These are phyloP conservation scores for Cladochytrium tenue DNA, from an alignment of 371 early-diverging fungal species.

Conservation along the genomic window DNA sequence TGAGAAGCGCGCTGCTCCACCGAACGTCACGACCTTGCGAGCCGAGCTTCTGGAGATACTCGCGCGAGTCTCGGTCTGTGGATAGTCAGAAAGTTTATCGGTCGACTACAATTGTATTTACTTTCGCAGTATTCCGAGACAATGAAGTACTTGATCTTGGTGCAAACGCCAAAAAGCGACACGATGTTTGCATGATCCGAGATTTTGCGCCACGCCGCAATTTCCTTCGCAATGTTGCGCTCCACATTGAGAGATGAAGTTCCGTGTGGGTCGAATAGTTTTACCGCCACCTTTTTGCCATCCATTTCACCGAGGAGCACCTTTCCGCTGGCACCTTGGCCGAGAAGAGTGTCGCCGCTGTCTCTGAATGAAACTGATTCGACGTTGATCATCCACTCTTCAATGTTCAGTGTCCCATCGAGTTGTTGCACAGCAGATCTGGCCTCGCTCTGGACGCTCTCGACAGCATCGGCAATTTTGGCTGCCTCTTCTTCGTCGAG, in stretches of 20 bases:
- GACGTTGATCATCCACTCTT: neutral
- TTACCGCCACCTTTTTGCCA: neutral
- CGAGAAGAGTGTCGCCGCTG: neutral
- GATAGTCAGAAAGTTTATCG: neutral
- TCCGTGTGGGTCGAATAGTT: neutral
- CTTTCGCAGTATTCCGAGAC: slow-evolving; percentile 2
- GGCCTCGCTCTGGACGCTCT: too few species aligned
- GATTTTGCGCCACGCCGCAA: neutral
- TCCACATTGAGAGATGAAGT: neutral
- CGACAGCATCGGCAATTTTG: neutral
- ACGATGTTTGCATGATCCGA: neutral
- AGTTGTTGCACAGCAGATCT: neutral
- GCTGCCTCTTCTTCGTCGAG: neutral
- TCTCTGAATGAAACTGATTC: neutral
- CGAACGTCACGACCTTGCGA: neutral
- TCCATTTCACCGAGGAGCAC: neutral
- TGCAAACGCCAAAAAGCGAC: neutral
- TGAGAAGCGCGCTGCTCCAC: neutral
- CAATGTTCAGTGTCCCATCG: neutral
- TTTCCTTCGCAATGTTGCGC: slow-evolving; percentile 1
- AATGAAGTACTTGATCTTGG: slow-evolving; percentile 1
- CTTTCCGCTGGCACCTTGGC: neutral
- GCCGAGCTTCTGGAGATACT: neutral
- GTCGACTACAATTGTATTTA: neutral
- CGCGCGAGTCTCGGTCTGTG: neutral